These are phyloP conservation scores for Sporothrix protearum DNA, from an alignment of 2,329 filamentous ascomycete genomes.

Conservation along the genomic window DNA sequence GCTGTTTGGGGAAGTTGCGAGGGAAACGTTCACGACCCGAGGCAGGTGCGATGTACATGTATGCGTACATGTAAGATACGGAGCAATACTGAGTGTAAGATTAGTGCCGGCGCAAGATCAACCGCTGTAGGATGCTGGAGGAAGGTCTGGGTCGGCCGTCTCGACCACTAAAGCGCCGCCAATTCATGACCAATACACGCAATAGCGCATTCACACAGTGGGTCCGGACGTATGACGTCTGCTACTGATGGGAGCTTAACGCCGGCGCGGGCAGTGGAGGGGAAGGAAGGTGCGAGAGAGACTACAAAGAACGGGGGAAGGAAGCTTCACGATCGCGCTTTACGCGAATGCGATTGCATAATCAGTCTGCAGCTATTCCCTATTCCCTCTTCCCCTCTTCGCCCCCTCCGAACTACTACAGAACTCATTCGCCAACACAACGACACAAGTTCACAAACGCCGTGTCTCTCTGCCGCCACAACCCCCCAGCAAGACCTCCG, in stretches of 20 bases:
- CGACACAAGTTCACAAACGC: neutral
- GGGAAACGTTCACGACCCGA: neutral
- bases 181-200: neutral
- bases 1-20: neutral
- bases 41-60: neutral
- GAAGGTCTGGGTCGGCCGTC: neutral
- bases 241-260: neutral
- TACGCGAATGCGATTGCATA: conserved; percentile 11
- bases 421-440: neutral
- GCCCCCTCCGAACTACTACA: neutral
- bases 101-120: no score
- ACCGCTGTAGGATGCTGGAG: neutral
- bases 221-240: conserved; percentile 7
- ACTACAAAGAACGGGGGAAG: neutral
- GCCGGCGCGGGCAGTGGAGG: neutral
- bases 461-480: neutral
- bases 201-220: neutral
- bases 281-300: neutral
- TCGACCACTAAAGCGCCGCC: neutral
- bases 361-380: neutral
- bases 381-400: neutral
- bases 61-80: no score
- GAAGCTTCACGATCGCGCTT: conserved; percentile 14
- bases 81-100: neutral
- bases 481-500: neutral